These are phyloP conservation scores for Camellia oleifera DNA, from an alignment of 179 eudicot genomes.

Conservation along the genomic window DNA sequence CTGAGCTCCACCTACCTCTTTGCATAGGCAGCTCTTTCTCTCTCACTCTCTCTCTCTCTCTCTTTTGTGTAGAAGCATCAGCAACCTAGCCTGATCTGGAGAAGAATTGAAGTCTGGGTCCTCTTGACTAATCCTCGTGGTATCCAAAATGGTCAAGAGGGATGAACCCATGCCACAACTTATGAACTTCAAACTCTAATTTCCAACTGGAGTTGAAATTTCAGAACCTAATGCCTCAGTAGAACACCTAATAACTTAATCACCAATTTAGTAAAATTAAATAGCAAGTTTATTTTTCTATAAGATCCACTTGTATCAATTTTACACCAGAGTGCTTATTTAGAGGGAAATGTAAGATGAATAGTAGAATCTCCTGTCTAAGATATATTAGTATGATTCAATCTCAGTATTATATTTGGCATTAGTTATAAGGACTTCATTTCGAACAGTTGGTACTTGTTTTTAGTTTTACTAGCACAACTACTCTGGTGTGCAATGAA, in stretches of 20 bases:
- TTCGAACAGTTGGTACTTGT: not conserved
- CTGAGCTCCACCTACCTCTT: no score
- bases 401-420: not conserved
- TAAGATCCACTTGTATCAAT: not conserved
- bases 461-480: not conserved
- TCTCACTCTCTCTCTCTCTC: no score
- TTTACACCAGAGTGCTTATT: not conserved
- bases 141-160: no score
- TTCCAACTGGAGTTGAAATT: not conserved
- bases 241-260: not conserved
- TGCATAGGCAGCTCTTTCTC: no score
- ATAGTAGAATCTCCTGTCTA: not conserved
- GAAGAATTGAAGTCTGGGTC: no score
- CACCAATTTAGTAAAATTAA: not conserved
- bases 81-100: no score
- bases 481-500: constrained; percentile 12
- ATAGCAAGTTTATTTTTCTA: not conserved
- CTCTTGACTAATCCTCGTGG: no score
- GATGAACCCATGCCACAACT: no score
- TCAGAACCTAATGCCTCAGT: not conserved
- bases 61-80: no score
- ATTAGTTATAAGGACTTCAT: not conserved
- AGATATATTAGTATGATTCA: not conserved
- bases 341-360: not conserved
- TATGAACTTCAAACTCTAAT: not conserved